Evolutionary conservation across 2,329 filamentous ascomycete species (phyloP).

Genomic region (Cytospora schulzeri): DNA sequence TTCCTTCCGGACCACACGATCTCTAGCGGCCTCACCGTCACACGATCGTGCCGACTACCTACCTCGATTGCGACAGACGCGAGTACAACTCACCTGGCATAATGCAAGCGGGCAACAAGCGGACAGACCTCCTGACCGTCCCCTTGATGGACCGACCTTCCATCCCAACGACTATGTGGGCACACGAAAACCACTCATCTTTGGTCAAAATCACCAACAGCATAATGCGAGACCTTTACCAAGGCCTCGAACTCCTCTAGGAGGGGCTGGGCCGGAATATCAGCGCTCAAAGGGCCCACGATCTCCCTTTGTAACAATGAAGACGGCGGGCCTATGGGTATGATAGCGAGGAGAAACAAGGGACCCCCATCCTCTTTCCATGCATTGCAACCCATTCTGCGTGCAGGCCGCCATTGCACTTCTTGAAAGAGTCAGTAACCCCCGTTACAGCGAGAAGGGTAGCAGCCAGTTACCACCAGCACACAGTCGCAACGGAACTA

Average conservation of each 20-base stretch:
- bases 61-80: slow-evolving; percentile 6
- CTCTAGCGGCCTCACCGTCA: background rate
- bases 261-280: background rate
- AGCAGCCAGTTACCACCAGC: background rate
- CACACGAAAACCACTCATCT: slow-evolving; percentile 10
- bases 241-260: background rate
- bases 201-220: background rate
- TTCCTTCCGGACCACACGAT: background rate
- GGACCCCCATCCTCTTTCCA: background rate
- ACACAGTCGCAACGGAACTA: background rate
- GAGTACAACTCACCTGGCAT: slow-evolving; percentile 6
- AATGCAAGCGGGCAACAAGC: background rate
- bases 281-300: background rate
- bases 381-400: background rate
- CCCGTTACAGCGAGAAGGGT: background rate
- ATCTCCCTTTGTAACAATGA: background rate
- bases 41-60: background rate
- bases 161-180: slow-evolving; percentile 4
- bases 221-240: slow-evolving; percentile 4
- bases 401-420: background rate
- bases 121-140: background rate
- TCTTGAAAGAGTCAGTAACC: background rate
- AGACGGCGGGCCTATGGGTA: background rate
- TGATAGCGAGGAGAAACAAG: background rate
- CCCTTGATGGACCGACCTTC: background rate